Evolutionary conservation across 352 stramenopile species (phyloP).

Genomic region (Phytopythium litorale): DNA sequence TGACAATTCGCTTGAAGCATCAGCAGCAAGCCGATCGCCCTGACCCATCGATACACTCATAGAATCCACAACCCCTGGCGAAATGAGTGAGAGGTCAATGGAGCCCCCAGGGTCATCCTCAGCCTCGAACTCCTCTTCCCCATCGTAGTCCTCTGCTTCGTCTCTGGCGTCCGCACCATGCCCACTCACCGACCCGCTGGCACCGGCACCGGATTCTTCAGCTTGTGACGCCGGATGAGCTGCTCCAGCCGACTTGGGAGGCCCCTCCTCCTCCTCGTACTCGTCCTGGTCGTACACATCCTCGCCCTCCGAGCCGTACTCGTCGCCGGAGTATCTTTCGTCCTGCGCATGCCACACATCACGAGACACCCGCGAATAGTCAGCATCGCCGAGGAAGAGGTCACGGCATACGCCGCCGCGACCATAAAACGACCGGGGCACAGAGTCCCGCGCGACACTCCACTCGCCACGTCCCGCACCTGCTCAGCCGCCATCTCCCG

Average conservation of each 20-base stretch:
- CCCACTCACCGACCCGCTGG: neutral
- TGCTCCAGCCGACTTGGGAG: neutral
- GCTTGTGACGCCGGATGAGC: neutral
- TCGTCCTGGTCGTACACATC: conserved; percentile 13
- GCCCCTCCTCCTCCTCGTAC: conserved; percentile 13
- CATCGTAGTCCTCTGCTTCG: conserved; percentile 12
- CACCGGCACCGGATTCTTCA: neutral
- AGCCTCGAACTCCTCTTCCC: conserved; percentile 13
- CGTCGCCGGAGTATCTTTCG: conserved; percentile 43
- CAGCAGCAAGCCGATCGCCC: neutral
- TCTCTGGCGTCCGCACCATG: neutral
- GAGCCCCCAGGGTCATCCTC: conserved; percentile 1
- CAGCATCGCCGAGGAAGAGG: neutral
- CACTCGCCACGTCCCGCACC: conserved; percentile 3
- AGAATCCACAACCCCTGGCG: neutral
- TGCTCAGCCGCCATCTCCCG: conserved; percentile 12
- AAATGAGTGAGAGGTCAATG: neutral
- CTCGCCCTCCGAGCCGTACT: conserved; percentile 31
- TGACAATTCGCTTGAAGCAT: neutral
- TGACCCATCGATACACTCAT: neutral
- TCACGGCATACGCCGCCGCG: neutral
- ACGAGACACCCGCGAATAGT: neutral
- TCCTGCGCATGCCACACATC: conserved; percentile 13
- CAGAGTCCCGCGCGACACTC: neutral
- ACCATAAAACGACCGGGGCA: neutral